phyloP scores from a whole-genome alignment of 192 early-diverging fungal genomes.

The Linnemannia zychae region DNA sequence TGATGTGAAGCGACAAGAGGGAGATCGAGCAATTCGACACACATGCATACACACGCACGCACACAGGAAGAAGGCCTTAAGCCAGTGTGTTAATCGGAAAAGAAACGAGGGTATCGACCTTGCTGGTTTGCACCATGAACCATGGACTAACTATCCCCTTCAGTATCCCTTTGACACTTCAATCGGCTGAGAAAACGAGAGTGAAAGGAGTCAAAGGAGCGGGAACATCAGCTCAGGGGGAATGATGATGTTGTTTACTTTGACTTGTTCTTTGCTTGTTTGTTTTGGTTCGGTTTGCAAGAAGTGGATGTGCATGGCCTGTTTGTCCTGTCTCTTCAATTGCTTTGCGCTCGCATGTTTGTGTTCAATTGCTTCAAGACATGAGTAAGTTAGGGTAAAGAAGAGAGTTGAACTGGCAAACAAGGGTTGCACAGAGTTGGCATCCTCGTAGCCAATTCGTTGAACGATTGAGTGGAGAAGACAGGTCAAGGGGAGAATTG shows the following conservation, averaged over 20 bases:
- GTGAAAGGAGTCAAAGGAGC: background rate
- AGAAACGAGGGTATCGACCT: no score
- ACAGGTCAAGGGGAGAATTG: background rate
- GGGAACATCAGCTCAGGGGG: background rate
- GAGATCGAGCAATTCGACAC: no score
- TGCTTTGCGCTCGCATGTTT: background rate
- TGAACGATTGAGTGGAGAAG: no score
- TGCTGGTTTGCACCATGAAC: no score
- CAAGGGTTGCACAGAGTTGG: no score
- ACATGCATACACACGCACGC: no score
- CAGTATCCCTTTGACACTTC: background rate
- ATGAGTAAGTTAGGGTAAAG: background rate
- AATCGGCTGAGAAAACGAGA: background rate
- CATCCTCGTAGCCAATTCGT: no score
- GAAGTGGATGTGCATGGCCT: background rate
- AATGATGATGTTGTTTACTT: background rate
- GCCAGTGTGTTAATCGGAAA: no score
- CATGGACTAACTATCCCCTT: no score
- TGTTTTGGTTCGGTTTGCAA: background rate
- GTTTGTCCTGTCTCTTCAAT: background rate
- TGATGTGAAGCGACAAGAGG: no score
- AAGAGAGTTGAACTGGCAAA: no score
- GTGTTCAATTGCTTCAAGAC: slow-evolving; percentile 2
- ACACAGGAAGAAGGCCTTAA: no score
- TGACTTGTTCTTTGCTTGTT: background rate